Base-by-base conservation (phyloP, 768 basidiomycete species). In the Tricholomella constricta region DNA sequence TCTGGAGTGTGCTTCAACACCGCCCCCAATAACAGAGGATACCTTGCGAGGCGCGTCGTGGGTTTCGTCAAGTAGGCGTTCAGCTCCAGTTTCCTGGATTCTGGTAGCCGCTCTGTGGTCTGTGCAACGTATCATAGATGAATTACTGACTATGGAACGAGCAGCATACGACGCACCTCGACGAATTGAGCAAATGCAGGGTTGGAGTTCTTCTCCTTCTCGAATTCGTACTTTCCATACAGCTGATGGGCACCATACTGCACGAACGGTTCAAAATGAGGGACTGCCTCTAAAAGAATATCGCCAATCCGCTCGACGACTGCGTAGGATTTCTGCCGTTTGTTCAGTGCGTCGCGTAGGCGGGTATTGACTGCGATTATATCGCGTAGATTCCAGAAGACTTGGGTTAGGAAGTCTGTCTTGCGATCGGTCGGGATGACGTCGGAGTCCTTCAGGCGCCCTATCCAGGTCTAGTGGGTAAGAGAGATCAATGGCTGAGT, bases 21-120 rank as follows among this genome's bases (percentile, higher is more conserved):
- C 14, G 92, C 95, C 60, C 92, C 94, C 26, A 99, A 78, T 2
- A 98, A 75, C 2, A 99, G 79, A 6, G 97, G 97, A 68, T 98
- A 98, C 57, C 97, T 80, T n/a, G 96, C 97, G 23, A 99, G 78
- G 62, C 97, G 87, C 5, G 97, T 98, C 2, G 97, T 98, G 1
- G 97, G 97, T 69, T 98, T 98, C 6, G 97, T 99, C 35, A 99
- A 77, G 69, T 98, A 99, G 1, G 93, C 97, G 67, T 99, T 99
- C 44, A 99, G 74, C 70, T 99, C 97, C 31, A 98, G 82, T 72
- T 98, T 98, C 25, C 96, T 82, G 8, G 95, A 98, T 67, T 97
- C 94, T 0, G 95, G 95, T 17, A 90, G 76, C 17, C 97, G 88
- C 67, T 99, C 97, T 2, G 90, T 91, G 58, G 84, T 77, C 94